Evolutionary conservation across 495 filamentous ascomycete genomes (phyloP), one percentile per base, ranked within the genome.

Genomic region (Aspergillus panamensis): DNA sequence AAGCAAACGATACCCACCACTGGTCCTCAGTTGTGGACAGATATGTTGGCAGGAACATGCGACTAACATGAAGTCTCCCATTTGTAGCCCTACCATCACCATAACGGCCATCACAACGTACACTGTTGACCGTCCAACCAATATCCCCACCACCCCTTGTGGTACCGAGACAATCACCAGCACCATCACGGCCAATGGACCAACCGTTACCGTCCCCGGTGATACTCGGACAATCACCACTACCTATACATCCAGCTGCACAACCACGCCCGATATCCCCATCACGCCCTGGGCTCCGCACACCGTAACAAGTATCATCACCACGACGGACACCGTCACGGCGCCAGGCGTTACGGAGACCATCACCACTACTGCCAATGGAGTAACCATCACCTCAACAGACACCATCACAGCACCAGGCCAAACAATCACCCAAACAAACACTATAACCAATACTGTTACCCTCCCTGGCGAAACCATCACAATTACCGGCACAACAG

Each of bases 91-190:
- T 52, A 52, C 49, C 9, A 16, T 39, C 30, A 52, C 35, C 39
- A 44, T 54, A 7, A 54, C 51, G 44, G 37, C 39, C 25, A 30
- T 33, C 51, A 54, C 51, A 12, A 54, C 51, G 4, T 32, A 37
- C 29, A 33, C 32, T 29, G 35, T 45, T 54, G 13, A 30, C 51
- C 13, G 48, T 20, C 48, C 48, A 33, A 50, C 48, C 13, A 30
- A 25, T 44, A 44, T 20, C 5, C 42, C 42, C 42, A 44, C 17
- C 19, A 20, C n/a, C n/a, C 42, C 42, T 16, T 44, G 42, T 19
- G 50, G 32, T 35, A 52, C 31, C 31, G 32, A 51, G 16, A 37
- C 32, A 40, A 40, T 42, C 17, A 53, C 31, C 13, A 53, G 31
- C 35, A 53, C 50, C 13, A 53, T 37, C 21, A 53, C 50, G 14